A percentile compares a stretch with the other conserved stretches of the same genome.
Evolutionary conservation across 768 basidiomycete genomes (phyloP).

Genomic region (Leccinum arenicola): DNA sequence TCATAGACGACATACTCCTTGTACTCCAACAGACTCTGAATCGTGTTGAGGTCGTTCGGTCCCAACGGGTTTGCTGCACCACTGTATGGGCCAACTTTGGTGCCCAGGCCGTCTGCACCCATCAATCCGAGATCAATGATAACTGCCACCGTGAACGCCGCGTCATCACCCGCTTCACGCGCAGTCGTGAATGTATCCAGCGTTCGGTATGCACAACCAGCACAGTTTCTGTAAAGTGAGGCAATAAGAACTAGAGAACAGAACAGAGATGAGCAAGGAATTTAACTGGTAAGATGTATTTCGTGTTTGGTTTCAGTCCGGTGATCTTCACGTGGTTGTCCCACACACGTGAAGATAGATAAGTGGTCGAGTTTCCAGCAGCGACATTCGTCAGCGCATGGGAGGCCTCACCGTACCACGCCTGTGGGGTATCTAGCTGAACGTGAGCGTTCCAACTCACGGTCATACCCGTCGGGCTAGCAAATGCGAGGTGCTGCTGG

Average conservation of each 20-base stretch:
- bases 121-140: slow-evolving; percentile 30
- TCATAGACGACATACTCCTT: slow-evolving; percentile 20
- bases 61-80: slow-evolving; percentile 24
- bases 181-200: slow-evolving; percentile 27
- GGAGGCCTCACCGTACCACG: slow-evolving; percentile 24
- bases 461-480: too few species aligned
- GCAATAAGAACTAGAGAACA: neutral
- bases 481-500: too few species aligned
- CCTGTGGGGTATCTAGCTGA: slow-evolving; percentile 23
- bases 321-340: slow-evolving; percentile 29
- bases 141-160: slow-evolving; percentile 23
- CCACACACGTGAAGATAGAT: slow-evolving; percentile 25
- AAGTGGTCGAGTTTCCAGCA: slow-evolving; percentile 22
- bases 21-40: slow-evolving; percentile 29
- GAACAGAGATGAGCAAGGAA: neutral
- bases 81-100: slow-evolving; percentile 26
- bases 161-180: slow-evolving; percentile 17
- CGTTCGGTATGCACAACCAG: slow-evolving; percentile 25
- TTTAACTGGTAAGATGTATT: slow-evolving; percentile 25
- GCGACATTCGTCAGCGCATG: slow-evolving; percentile 18
- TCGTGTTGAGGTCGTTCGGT: slow-evolving; percentile 27
- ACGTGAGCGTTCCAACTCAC: slow-evolving; percentile 26
- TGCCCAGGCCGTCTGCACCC: slow-evolving; percentile 29
- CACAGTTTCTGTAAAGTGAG: slow-evolving; percentile 19
- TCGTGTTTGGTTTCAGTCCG: slow-evolving; percentile 22